Base-by-base conservation (phyloP, 2,329 filamentous ascomycete species). In the Beauveria rudraprayagi region DNA sequence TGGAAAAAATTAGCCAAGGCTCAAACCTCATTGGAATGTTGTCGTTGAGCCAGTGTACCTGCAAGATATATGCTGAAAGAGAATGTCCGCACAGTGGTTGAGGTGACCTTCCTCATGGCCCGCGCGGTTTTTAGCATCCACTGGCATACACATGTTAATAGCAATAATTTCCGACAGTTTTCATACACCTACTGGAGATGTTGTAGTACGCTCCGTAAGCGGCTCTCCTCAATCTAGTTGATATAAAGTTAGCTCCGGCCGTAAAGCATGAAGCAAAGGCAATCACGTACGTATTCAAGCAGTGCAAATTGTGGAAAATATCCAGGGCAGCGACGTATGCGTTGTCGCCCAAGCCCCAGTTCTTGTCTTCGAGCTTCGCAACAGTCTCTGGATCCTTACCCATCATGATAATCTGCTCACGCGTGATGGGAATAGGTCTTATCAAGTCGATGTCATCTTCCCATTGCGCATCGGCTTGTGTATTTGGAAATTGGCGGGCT, bases 51-150 rank as follows among this genome's bases (percentile, higher is more conserved):
- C 10, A 16, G 16, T 4, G 24, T 55, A 55, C 52, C 52, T 26
- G 52, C 52, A 55, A 26, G 52, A 55, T 43, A 55, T 55, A 43
- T 55, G 52, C 24, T 55, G 52, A 55, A 41, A 55, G 16, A 55
- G 34, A 43, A 55, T 55, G 37, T 55, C 52, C 6, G 19, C 24
- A 26, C 52, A 55, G 17, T 55, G 52, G 14, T 55, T 55, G 8
- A 55, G n/a, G 43, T 55, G 52, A 43, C 34, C 19, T 43, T 55
- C 52, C 4, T 16, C 7, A n/a, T 17, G 7, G 22, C 34, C 52
- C n/a, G 1, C 3, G n/a, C 34, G 34, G 52, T 55, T 55, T 14
- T 55, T 43, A 1, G 52, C 37, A 43, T 55, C 37, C 10, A n/a
- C 52, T 55, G 11, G 10, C 3, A 41, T n/a, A 19, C 11, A 17